Evolutionary conservation across 192 early-diverging fungal genomes (phyloP).

Genomic region (Coemansia nantahalensis): DNA sequence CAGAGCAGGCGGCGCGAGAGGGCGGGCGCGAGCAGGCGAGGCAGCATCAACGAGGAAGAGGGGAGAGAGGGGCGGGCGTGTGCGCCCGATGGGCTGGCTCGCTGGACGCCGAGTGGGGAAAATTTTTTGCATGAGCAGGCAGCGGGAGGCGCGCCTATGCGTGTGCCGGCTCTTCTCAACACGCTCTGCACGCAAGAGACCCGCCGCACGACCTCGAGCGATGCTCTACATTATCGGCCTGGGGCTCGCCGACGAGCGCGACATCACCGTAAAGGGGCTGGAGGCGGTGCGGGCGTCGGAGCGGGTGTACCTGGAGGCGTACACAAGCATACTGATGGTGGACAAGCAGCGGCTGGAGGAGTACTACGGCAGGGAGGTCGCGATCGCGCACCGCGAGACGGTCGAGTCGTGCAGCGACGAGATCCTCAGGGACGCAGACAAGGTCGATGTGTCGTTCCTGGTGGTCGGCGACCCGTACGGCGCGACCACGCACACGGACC

Average conservation of each 20-base stretch:
- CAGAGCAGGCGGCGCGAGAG: too few species aligned
- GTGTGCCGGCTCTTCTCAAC: too few species aligned
- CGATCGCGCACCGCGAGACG: slow-evolving; percentile 95
- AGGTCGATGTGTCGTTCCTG: slow-evolving; percentile 88
- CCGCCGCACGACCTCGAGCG: not conserved
- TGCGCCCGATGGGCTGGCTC: too few species aligned
- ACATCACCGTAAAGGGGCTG: slow-evolving; percentile 96
- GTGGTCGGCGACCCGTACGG: slow-evolving; percentile 98
- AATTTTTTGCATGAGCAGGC: too few species aligned
- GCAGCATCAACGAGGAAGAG: too few species aligned
- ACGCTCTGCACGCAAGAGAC: too few species aligned
- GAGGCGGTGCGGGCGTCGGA: slow-evolving; percentile 85
- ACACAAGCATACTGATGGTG: slow-evolving; percentile 92
- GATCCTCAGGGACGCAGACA: slow-evolving; percentile 86
- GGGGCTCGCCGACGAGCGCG: slow-evolving; percentile 92
- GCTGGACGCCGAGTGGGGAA: too few species aligned
- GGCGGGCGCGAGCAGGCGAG: too few species aligned
- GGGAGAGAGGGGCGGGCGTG: too few species aligned
- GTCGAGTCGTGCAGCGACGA: slow-evolving; percentile 89
- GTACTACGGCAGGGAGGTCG: slow-evolving; percentile 82
- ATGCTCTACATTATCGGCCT: slow-evolving; percentile 91
- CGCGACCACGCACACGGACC: slow-evolving; percentile 96
- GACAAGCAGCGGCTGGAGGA: slow-evolving; percentile 68
- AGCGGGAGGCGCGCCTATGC: too few species aligned
- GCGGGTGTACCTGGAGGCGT: slow-evolving; percentile 91